Percentiles rank a stretch among this genome's conserved stretches.
Evolutionary conservation across 305 asterid species (phyloP).

Genomic region (Lippia alba): DNA sequence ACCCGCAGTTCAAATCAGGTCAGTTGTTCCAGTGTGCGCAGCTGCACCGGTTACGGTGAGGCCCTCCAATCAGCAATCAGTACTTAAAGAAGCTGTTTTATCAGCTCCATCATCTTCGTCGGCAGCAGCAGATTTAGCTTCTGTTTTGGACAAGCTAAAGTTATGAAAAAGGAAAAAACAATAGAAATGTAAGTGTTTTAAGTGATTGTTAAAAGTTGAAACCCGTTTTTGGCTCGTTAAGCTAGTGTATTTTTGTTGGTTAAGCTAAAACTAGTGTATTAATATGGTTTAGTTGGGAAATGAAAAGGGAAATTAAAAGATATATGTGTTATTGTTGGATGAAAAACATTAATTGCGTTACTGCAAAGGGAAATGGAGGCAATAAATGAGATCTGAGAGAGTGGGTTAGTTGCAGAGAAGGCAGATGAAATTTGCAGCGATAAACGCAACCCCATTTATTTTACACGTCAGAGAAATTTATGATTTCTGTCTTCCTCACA

Average conservation of each 20-base stretch:
- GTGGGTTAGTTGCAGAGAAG: constrained; percentile 33
- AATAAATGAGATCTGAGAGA: constrained; percentile 40
- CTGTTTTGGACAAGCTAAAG: constrained; percentile 41
- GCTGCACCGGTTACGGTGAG: constrained; percentile 47
- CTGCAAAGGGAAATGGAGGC: constrained; percentile 35
- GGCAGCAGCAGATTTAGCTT: constrained; percentile 28
- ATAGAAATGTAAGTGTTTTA: constrained; percentile 24
- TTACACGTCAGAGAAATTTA: constrained; percentile 43
- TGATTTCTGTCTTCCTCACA: constrained; percentile 47
- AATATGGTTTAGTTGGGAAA: too few relatives aligned
- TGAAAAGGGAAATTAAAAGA: too few relatives aligned
- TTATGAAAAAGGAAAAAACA: constrained; percentile 30
- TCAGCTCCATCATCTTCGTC: constrained; percentile 26
- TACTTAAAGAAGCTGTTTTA: constrained; percentile 3
- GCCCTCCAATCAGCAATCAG: background rate
- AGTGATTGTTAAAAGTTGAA: constrained; percentile 9
- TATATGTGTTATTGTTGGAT: background rate
- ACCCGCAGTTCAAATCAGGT: constrained; percentile 71
- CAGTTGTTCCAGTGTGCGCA: constrained; percentile 65
- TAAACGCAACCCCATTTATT: constrained; percentile 49
- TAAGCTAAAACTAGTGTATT: background rate
- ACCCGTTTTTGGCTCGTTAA: constrained; percentile 22
- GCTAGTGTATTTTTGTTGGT: constrained; percentile 9
- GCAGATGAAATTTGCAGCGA: constrained; percentile 45
- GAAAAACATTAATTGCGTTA: constrained; percentile 10